phyloP scores from a whole-genome alignment of 1,284 basidiomycete genomes.

The Caloboletus firmus region DNA sequence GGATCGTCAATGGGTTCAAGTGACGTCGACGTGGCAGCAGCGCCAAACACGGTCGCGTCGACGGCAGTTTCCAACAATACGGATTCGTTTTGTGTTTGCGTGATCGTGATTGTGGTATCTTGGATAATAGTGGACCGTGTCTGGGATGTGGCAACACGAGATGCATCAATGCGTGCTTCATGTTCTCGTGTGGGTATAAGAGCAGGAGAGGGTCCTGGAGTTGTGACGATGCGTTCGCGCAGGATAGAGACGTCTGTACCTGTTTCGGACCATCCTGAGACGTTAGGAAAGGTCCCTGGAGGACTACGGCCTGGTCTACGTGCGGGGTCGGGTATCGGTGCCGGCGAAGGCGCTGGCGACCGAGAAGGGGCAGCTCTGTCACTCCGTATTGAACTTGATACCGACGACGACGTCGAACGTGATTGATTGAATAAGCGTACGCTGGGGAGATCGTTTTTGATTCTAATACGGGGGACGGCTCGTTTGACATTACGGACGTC shows the following conservation, averaged over 20 bases:
- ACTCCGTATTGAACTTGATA: constrained; percentile 31
- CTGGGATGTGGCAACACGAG: constrained; percentile 8
- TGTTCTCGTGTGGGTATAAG: constrained; percentile 30
- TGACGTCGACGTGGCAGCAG: not conserved
- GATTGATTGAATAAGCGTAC: constrained; percentile 27
- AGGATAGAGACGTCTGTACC: constrained; percentile 25
- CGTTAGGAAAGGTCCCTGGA: constrained; percentile 29
- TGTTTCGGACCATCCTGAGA: constrained; percentile 36
- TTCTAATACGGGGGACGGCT: constrained; percentile 33
- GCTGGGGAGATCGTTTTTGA: constrained; percentile 33
- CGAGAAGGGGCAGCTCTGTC: constrained; percentile 32
- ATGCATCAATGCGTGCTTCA: constrained; percentile 11
- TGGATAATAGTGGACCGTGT: constrained; percentile 1
- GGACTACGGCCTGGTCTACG: constrained; percentile 30
- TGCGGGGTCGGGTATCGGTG: constrained; percentile 13
- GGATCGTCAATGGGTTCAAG: constrained; percentile 12
- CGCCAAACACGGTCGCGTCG: not conserved
- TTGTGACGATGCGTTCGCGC: constrained; percentile 16
- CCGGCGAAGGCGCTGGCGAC: constrained; percentile 20
- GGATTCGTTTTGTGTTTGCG: constrained; percentile 15
- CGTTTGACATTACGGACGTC: constrained; percentile 39
- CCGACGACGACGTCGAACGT: constrained; percentile 19
- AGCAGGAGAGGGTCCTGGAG: constrained; percentile 27
- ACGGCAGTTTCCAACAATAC: constrained; percentile 2
- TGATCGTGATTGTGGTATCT: constrained; percentile 12